Evolutionary conservation across 345 rosid genomes (phyloP), one percentile per base, ranked within the genome.

Genomic region (Populus alba): DNA sequence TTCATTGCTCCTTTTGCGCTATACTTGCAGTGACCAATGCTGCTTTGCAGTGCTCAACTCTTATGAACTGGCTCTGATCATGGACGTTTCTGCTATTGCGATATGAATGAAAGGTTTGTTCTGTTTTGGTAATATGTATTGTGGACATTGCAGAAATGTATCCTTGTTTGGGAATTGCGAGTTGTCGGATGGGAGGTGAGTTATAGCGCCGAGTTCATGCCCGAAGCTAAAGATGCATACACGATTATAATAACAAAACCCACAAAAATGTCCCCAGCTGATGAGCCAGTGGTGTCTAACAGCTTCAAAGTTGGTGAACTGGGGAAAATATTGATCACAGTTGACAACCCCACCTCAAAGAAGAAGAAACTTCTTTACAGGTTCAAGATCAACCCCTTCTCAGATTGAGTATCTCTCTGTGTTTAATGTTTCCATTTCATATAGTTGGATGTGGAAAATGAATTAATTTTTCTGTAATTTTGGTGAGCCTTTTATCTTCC

Each of bases 161-260:
- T 86, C 41, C 81, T 92, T n/a, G 88, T 88, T 67, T 95, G 98
- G 98, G 98, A 95, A 85, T 51, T 92, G 71, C 88, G 98, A 33
- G 99, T 93, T 11, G 92, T 92, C 35, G 98, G 95, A 29, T 95
- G 99, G 99, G 97, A 93, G 70, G 94, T 93, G 81, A 91, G 86
- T 79, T 92, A 87, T 72, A 88, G 91, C 49, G 93, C 98, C 3
- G 98, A 95, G 82, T 95, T 95, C 72, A 90, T 87, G 80, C 99
- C 99, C 0, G 86, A 90, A 70, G 82, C 85, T 41, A 88, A 87
- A 78, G 95, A 88, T 68, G 89, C 84, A 59, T 94, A 90, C 43
- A 87, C 95, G 9, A 82, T 95, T 22, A 88, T 93, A 75, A 86
- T 95, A 59, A 91, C 92, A 45, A 95, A 95, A 80, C 85, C 91